A percentile compares a stretch with the other conserved stretches of the same genome.
Conservation (phyloP, 2,329 filamentous ascomycete species). For the Cladosporium sp. region DNA sequence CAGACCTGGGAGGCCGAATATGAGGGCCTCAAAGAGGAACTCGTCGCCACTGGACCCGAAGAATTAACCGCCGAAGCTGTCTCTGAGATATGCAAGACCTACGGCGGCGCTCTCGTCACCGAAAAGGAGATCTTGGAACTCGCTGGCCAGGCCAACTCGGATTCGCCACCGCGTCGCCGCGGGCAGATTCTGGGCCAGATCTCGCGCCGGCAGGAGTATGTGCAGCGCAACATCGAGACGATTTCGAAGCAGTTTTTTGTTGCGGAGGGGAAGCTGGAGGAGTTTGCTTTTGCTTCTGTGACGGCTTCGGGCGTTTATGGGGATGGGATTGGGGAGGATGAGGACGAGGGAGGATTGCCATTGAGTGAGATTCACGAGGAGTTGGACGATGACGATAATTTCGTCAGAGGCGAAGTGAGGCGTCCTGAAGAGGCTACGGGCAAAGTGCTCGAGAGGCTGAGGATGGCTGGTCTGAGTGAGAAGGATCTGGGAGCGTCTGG, state of each 20-base stretch:
- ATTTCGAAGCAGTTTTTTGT: constrained; percentile 71
- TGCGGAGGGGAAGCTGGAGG: constrained; percentile 70
- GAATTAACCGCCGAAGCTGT: constrained; percentile 37
- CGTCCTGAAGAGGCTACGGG: constrained; percentile 67
- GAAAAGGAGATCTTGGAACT: constrained; percentile 61
- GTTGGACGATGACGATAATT: constrained; percentile 85
- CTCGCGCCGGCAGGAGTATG: constrained; percentile 81
- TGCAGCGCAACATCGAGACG: constrained; percentile 75
- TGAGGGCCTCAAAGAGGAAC: constrained; percentile 81
- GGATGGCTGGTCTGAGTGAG: constrained; percentile 69
- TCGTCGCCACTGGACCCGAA: constrained; percentile 58
- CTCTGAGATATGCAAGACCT: constrained; percentile 55
- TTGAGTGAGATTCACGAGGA: constrained; percentile 91
- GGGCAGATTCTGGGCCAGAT: constrained; percentile 69
- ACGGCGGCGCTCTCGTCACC: constrained; percentile 66
- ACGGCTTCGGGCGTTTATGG: constrained; percentile 37
- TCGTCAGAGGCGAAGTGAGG: constrained; percentile 59
- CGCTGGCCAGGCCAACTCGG: constrained; percentile 44
- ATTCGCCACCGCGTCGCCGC: constrained; percentile 52
- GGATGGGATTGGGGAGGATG: constrained; percentile 41
- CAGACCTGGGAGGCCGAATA: constrained; percentile 90
- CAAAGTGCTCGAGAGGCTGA: constrained; percentile 70
- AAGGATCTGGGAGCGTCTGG: constrained; percentile 21
- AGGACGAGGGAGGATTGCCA: constrained; percentile 69
- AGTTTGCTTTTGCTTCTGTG: constrained; percentile 47